A percentile compares a stretch with the other conserved stretches of the same genome.
phyloP scores from a whole-genome alignment of 805 yeast species.

The Starmerella sirachaensis region DNA sequence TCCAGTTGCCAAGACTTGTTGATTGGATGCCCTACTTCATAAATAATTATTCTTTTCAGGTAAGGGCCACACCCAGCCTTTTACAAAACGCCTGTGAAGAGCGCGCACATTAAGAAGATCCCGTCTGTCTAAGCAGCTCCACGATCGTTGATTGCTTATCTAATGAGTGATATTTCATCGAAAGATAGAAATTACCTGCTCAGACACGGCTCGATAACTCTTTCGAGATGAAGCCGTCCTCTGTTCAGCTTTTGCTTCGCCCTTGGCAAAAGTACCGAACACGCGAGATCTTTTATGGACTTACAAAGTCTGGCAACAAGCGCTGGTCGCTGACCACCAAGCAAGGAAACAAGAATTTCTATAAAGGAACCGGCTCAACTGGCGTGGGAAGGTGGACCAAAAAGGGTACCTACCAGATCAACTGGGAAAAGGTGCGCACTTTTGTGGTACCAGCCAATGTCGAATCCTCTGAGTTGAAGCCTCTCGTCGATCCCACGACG shows the following conservation, averaged over 20 bases:
- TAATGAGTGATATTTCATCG: no score
- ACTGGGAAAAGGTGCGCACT: conserved; percentile 81
- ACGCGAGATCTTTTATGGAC: conserved; percentile 75
- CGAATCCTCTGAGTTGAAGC: conserved; percentile 38
- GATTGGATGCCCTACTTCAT: not conserved
- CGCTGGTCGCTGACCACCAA: conserved; percentile 74
- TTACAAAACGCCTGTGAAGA: no score
- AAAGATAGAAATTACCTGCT: no score
- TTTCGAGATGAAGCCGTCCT: conserved; percentile 28
- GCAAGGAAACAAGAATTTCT: conserved; percentile 85
- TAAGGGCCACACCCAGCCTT: no score
- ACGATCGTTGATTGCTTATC: no score
- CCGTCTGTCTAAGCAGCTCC: no score
- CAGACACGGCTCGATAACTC: no score
- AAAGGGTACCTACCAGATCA: conserved; percentile 61
- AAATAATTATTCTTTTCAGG: conserved; percentile 14
- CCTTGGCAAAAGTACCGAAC: conserved; percentile 85
- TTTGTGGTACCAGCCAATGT: conserved; percentile 63
- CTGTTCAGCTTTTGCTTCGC: conserved; percentile 43
- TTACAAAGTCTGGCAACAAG: conserved; percentile 65
- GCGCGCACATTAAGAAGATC: no score
- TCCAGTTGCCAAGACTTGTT: not conserved
- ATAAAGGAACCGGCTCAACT: conserved; percentile 92
- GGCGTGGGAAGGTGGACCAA: conserved; percentile 77
- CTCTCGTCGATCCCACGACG: conserved; percentile 64